Evolutionary conservation across 805 yeast species (phyloP), one percentile per base, ranked within the genome.

Genomic region (Metschnikowia reukaufii): DNA sequence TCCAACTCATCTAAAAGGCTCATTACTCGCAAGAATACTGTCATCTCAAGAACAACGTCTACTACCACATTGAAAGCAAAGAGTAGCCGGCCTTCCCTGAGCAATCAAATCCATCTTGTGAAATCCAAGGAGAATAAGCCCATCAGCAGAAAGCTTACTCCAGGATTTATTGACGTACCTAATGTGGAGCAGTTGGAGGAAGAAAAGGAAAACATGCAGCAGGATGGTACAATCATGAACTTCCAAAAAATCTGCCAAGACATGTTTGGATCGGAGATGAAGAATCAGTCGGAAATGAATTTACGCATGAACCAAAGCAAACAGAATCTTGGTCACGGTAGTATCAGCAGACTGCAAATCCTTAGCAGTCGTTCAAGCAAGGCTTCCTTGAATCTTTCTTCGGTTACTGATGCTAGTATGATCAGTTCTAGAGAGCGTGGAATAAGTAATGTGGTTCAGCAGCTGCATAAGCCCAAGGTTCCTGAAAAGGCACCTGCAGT

Each of bases 1-100:
- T 71, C 76, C 2, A 70, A 63, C 42, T 66, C 76, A 4, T 63
- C 63, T 46, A 69, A 65, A 48, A 70, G 65, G 57, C 66, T 62
- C 45, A 56, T 62, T 15, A 44, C 66, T 41, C 52, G 62, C 47
- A 61, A 59, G 32, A 62, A 58, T 25, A 44, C 50, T 10, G 59
- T 59, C 10, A 58, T 60, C 21, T 58, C 70, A 6, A 54, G 64
- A 34, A 57, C 54, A 4, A 42, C 58, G 12, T 57, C 65, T 8
- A 48, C 61, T 0, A 51, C 37, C 30, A 57, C 61, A 4, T 41
- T 53, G 13, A 42, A 33, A 38, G 39, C 41, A 16, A 40, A 33
- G 18, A 40, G 23, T 2, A 36, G 48, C 35, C 27, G 50, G 32
- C 38, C 42, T 10, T 37, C 44, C 15, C 47, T 46, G 49, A 39